These are phyloP conservation scores for Saxophila tyrrhenica DNA, from an alignment of 495 filamentous ascomycete genomes.

Conservation along the genomic window DNA sequence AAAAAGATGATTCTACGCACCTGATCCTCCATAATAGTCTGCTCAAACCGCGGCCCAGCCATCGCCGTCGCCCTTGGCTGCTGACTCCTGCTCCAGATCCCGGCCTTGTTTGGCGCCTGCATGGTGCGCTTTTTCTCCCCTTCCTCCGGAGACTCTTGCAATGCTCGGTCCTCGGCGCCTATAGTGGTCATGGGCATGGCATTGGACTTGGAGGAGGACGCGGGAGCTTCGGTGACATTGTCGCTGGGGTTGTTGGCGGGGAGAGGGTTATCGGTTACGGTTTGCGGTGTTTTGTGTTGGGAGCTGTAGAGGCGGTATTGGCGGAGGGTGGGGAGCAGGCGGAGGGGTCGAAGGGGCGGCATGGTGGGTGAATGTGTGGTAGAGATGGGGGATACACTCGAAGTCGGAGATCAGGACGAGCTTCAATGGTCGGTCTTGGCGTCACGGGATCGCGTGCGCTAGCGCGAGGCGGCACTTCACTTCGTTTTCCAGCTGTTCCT, in stretches of 20 bases:
- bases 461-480: too few relatives aligned
- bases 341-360: neutral
- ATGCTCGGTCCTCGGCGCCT: constrained; percentile 31
- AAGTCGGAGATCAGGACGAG: neutral
- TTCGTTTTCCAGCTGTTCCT: too few relatives aligned
- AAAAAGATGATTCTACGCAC: constrained; percentile 37
- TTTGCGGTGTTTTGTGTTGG: too few relatives aligned
- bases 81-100: constrained; percentile 75
- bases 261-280: constrained; percentile 37
- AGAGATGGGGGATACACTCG: neutral
- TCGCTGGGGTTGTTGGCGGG: constrained; percentile 46
- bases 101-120: constrained; percentile 80
- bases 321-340: constrained; percentile 1
- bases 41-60: constrained; percentile 90
- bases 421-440: neutral
- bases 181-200: constrained; percentile 42
- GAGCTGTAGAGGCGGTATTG: constrained; percentile 6
- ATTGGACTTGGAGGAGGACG: constrained; percentile 48
- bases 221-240: constrained; percentile 18
- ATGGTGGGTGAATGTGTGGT: neutral
- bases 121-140: constrained; percentile 47
- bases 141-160: constrained; percentile 49
- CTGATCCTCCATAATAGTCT: constrained; percentile 84
- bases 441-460: too few relatives aligned
- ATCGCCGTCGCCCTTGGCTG: constrained; percentile 68